Evolutionary conservation across 2,329 filamentous ascomycete species (phyloP), one percentile per base, ranked within the genome.

Genomic region (Hirsutella minnesotensis): DNA sequence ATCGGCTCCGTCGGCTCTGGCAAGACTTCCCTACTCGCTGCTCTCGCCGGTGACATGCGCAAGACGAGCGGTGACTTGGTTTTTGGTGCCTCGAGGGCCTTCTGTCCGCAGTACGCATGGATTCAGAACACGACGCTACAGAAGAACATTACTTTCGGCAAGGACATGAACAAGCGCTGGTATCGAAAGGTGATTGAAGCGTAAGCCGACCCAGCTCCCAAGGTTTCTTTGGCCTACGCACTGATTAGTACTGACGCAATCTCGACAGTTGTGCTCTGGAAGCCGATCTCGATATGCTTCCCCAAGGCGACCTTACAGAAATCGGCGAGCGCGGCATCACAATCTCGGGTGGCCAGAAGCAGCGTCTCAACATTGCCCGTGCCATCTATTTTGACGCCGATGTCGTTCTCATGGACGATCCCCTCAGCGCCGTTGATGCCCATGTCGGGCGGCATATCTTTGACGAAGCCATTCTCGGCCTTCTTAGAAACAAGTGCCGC

Each of bases 51-150:
- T 20, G 90, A 96, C 49, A 96, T 96, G 90, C 79, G 88, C 37
- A 83, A 82, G 59, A 94, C 85, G 0, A 67, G 65, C 3, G 88
- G 88, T 10, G 73, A 82, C 31, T 74, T 94, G 5, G 73, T 77
- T 0, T 74, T 92, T 51, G 86, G 89, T 34, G 86, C 86, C 0
- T 81, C 79, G 3, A 73, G 89, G 47, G 86, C 90, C 0, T 95
- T 95, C 54, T 96, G 92, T 51, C 90, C 90, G 0, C 90, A 98
- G 58, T 95, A 95, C 56, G 86, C 92, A 0, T 98, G 92, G 92
- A 95, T 98, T 39, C 90, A 96, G 57, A 96, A 96, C 55, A 74
- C 87, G 0, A 86, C 83, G 1, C 75, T 96, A 3, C 80, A 79
- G 47, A 79, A 95, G 29, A 98, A 98, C 55, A 94, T 98, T 46